Base-by-base conservation (phyloP, 169 alveolate species). In the Plasmodium relictum region DNA sequence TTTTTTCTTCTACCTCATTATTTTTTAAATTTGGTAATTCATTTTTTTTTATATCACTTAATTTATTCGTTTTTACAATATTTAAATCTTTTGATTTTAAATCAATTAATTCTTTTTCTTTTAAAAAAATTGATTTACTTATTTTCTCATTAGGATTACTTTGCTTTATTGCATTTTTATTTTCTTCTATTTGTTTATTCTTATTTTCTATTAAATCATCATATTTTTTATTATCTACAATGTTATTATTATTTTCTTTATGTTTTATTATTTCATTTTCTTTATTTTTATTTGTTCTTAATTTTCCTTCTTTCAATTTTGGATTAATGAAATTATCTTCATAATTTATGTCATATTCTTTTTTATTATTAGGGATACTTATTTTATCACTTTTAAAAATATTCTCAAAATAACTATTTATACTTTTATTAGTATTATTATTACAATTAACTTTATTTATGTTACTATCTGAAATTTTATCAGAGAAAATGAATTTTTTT, bases 321-420 rank as follows among this genome's bases (percentile, higher is more conserved):
- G 54, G 3, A 7, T 26, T 20, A 18, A 54, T 54, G 39, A 31
- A 31, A 8, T 54, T 54, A 12, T 14, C 14, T 54, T 54, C 14
- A 54, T 54, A 3, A 18, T 7, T 14, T 31, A 31, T 31, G 39
- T 31, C 58, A 48, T 14, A 10, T 14, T 10, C 6, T 48, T 48
- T 48, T 48, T 48, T 48, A 18, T 9, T 20, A 8, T 22, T 37
- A 0, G 16, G 4, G 7, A 61, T 22, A 24, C 24, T 24, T 18
- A 22, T 61, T 61, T 59, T 54, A 16, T 73, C 65, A 73, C 52
- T 54, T 44, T 73, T 42, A 73, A 73, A 73, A 9, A 73, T 56
- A 24, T 73, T 18, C 24, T 73, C 71, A 39, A 73, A 73, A 62
- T 37, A 73, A 24, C 56, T 54, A 18, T 42, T 24, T 58, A 54